These are phyloP conservation scores for Dissoconium aciculare DNA, from an alignment of 2,329 filamentous ascomycete species.

Conservation along the genomic window DNA sequence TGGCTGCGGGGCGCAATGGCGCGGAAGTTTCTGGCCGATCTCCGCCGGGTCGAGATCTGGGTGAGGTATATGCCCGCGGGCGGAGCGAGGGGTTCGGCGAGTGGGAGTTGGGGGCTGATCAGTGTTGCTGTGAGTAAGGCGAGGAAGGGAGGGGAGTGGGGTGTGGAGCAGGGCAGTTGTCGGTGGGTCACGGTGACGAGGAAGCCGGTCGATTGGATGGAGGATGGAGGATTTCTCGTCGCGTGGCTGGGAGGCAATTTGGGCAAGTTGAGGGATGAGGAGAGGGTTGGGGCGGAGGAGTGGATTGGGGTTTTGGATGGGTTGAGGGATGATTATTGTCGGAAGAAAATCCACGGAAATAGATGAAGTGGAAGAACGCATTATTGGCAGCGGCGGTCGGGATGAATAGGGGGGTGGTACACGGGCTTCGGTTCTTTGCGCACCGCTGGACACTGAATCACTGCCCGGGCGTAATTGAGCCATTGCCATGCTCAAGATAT, in stretches of 20 bases:
- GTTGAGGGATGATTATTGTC: too few relatives aligned
- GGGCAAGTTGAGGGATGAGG: constrained; percentile 8
- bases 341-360: too few relatives aligned
- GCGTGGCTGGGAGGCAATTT: too few relatives aligned
- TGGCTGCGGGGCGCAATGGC: constrained; percentile 16
- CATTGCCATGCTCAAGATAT: too few relatives aligned
- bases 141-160: constrained; percentile 12
- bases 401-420: too few relatives aligned
- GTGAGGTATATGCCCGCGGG: constrained; percentile 14
- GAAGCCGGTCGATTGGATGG: constrained; percentile 11
- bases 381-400: too few relatives aligned
- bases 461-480: too few relatives aligned
- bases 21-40: constrained; percentile 13
- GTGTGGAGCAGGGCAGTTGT: constrained; percentile 10
- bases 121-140: constrained; percentile 6
- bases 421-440: too few relatives aligned
- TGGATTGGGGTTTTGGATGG: not conserved
- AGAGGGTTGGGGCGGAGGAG: constrained; percentile 2
- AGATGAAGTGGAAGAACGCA: too few relatives aligned
- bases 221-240: constrained; percentile 15
- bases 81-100: constrained; percentile 7
- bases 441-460: too few relatives aligned
- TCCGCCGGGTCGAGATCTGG: too few relatives aligned
- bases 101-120: constrained; percentile 15
- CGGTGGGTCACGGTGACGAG: constrained; percentile 19